phyloP scores from a whole-genome alignment of 2,329 filamentous ascomycete species.

The Aureobasidium sp. region DNA sequence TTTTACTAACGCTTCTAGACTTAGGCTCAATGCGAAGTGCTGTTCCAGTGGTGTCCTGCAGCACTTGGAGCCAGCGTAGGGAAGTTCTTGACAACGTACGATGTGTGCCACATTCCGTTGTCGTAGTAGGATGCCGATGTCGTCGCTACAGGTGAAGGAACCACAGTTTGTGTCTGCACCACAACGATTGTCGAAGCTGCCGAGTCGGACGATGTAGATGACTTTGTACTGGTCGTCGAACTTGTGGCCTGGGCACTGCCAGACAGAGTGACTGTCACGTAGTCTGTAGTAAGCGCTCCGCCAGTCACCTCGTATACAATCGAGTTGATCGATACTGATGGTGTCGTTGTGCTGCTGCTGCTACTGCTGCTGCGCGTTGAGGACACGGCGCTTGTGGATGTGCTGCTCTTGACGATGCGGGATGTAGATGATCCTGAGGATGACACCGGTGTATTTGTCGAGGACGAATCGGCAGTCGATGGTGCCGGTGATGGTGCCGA shows the following conservation, averaged over 20 bases:
- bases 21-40: not conserved
- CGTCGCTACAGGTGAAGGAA: not conserved
- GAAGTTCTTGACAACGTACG: constrained; percentile 31
- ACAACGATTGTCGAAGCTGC: not conserved
- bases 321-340: constrained; percentile 1
- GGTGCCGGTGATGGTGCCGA: not conserved
- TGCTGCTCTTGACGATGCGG: not conserved
- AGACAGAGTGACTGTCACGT: constrained; percentile 5
- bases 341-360: not conserved
- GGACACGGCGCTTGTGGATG: not conserved
- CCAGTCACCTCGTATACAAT: constrained; percentile 9
- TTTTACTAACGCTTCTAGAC: not conserved
- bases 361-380: not conserved
- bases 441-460: not conserved
- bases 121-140: constrained; percentile 34
- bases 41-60: constrained; percentile 6
- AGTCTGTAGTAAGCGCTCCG: constrained; percentile 4
- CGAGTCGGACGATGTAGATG: not conserved
- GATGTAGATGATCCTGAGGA: not conserved
- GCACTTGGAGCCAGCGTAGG: constrained; percentile 17
- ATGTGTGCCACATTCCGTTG: constrained; percentile 40
- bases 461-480: not conserved
- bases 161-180: constrained; percentile 11
- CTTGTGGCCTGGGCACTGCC: not conserved
- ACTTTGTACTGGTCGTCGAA: not conserved